phyloP scores from a whole-genome alignment of 495 filamentous ascomycete genomes.

The Hypoxylon intermedium region DNA sequence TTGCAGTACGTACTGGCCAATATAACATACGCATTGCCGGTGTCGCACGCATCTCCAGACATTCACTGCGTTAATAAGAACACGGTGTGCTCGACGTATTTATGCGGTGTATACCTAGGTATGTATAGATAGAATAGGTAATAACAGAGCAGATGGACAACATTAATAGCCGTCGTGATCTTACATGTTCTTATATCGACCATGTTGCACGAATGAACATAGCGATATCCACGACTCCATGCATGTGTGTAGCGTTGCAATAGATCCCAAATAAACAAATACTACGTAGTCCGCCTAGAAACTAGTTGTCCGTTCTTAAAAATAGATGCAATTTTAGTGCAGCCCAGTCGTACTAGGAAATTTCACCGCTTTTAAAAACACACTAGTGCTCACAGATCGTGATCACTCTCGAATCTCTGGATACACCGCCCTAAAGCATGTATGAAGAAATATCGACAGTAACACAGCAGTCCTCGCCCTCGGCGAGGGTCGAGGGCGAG shows the following conservation, averaged over 20 bases:
- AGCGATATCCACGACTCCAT: too few species aligned
- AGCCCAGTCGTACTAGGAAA: not conserved
- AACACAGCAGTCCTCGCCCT: not conserved
- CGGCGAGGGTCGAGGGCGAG: not conserved
- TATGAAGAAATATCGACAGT: not conserved
- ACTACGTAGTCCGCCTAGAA: not conserved
- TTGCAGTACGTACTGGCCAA: constrained; percentile 5
- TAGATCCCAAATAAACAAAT: not conserved
- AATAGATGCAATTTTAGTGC: not conserved
- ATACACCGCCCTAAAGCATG: constrained; percentile 3
- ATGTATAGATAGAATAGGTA: too few species aligned
- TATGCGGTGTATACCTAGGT: not conserved
- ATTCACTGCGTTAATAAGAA: constrained; percentile 6
- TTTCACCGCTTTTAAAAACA: constrained; percentile 18
- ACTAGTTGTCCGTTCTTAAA: not conserved
- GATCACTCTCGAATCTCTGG: constrained; percentile 10
- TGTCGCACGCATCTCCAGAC: constrained; percentile 5
- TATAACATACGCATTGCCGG: constrained; percentile 10
- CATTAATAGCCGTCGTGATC: not conserved
- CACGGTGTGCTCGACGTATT: constrained; percentile 3
- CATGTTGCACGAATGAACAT: too few species aligned
- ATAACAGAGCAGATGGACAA: not conserved
- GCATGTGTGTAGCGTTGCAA: too few species aligned
- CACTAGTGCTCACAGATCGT: constrained; percentile 4
- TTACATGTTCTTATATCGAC: too few species aligned